These are phyloP conservation scores for Solanum hybrid DNA, from an alignment of 305 asterid genomes.

Conservation along the genomic window DNA sequence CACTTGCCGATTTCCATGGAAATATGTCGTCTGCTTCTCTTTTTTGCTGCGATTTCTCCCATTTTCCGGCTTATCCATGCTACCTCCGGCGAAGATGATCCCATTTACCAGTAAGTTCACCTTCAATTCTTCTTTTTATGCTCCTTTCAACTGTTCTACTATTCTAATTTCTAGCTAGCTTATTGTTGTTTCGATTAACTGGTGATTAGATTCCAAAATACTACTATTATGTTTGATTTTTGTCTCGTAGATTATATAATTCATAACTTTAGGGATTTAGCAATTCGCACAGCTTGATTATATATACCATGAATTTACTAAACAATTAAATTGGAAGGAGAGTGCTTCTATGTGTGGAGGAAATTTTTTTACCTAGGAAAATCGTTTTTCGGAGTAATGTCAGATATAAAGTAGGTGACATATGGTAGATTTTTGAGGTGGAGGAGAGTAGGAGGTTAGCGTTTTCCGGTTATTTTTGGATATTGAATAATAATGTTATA, in stretches of 20 bases:
- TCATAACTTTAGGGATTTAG: not conserved
- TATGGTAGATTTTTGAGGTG: not conserved
- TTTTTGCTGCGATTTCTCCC: slow-evolving; percentile 27
- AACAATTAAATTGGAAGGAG: not conserved
- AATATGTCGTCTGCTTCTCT: slow-evolving; percentile 30
- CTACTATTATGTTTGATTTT: not conserved
- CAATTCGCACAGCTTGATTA: not conserved
- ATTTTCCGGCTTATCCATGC: slow-evolving; percentile 37
- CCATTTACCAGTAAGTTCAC: slow-evolving; percentile 56
- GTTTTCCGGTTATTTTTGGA: not conserved
- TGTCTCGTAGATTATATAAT: not conserved
- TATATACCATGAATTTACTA: not conserved
- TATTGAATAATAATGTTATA: not conserved
- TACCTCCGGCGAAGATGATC: slow-evolving; percentile 75
- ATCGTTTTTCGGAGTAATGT: not conserved
- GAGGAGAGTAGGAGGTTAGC: not conserved
- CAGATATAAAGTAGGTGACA: not conserved
- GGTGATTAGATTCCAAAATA: not conserved
- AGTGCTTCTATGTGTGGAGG: not conserved
- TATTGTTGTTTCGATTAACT: not conserved
- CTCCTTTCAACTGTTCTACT: not conserved
- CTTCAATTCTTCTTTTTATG: not conserved
- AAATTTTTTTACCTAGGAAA: not conserved
- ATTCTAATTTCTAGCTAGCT: not conserved
- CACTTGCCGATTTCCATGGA: slow-evolving; percentile 26